Conservation (phyloP, 2,329 filamentous ascomycete species). For the Emergomyces orientalis region DNA sequence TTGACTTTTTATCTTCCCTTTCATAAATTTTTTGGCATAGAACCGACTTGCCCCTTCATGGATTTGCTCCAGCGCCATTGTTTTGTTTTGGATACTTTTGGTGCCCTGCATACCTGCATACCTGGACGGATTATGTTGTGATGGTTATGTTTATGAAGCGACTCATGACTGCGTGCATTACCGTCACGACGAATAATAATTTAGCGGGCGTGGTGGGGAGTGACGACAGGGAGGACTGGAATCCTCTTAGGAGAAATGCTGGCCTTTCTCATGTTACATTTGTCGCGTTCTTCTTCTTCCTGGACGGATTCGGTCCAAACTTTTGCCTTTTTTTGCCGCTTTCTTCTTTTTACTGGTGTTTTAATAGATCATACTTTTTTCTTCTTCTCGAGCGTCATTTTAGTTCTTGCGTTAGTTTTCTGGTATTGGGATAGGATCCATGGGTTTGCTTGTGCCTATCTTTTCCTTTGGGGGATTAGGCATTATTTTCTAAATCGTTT, state of each 20-base stretch:
- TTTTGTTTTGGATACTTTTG: background rate
- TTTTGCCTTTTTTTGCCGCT: background rate
- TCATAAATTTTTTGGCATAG: background rate
- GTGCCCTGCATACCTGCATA: background rate
- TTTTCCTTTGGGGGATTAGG: background rate
- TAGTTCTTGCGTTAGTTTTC: background rate
- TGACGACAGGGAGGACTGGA: background rate
- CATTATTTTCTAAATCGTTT: background rate
- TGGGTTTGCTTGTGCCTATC: background rate
- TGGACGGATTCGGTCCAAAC: background rate
- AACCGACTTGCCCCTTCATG: background rate
- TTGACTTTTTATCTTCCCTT: slow-evolving; percentile 1
- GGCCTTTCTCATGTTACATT: background rate
- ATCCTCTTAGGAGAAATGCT: slow-evolving; percentile 6
- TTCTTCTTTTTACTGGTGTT: background rate
- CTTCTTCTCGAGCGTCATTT: background rate
- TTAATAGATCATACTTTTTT: background rate
- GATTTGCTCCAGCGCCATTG: background rate
- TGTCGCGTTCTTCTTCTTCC: background rate
- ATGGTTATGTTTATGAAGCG: slow-evolving; percentile 1
- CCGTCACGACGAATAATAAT: background rate
- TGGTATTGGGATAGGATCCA: background rate
- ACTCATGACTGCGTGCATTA: background rate
- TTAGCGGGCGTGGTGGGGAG: background rate
- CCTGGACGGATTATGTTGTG: background rate